Conservation (phyloP, 73 alveolate species). For the Symbiodinium pilosum region DNA sequence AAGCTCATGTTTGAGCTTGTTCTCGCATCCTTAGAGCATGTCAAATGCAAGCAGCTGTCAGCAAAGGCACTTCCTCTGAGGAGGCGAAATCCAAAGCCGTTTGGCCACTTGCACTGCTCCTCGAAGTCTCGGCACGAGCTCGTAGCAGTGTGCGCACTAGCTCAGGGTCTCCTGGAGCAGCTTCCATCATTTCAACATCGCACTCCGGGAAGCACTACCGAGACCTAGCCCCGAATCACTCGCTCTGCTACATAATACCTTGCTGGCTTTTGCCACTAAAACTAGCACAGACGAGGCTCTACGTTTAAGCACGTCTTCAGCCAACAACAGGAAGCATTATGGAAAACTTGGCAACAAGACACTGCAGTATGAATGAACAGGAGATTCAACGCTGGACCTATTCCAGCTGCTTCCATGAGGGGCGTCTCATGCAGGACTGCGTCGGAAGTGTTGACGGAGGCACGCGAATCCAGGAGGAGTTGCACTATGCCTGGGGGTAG, state of each 20-base stretch:
- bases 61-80: not conserved
- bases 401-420: slow-evolving; percentile 42
- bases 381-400: not conserved
- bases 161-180: slow-evolving; percentile 31
- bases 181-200: too few species aligned
- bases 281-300: not conserved
- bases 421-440: slow-evolving; percentile 52
- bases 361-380: too few species aligned
- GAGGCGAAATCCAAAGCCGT: slow-evolving; percentile 43
- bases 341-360: not conserved
- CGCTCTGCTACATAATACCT: too few species aligned
- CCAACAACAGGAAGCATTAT: not conserved
- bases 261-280: not conserved
- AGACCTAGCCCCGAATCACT: too few species aligned
- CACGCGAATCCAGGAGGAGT: slow-evolving; percentile 16
- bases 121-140: not conserved
- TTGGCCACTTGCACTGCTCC: slow-evolving; percentile 54
- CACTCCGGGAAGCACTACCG: too few species aligned
- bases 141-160: slow-evolving; percentile 15
- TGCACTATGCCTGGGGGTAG: slow-evolving; percentile 37
- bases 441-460: slow-evolving; percentile 38
- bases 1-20: too few species aligned
- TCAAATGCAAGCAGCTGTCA: too few species aligned
- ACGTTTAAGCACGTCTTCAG: not conserved
- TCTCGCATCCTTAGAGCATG: too few species aligned